Base-by-base conservation (phyloP, 2,329 filamentous ascomycete genomes). In the Calonectria hawksworthii region DNA sequence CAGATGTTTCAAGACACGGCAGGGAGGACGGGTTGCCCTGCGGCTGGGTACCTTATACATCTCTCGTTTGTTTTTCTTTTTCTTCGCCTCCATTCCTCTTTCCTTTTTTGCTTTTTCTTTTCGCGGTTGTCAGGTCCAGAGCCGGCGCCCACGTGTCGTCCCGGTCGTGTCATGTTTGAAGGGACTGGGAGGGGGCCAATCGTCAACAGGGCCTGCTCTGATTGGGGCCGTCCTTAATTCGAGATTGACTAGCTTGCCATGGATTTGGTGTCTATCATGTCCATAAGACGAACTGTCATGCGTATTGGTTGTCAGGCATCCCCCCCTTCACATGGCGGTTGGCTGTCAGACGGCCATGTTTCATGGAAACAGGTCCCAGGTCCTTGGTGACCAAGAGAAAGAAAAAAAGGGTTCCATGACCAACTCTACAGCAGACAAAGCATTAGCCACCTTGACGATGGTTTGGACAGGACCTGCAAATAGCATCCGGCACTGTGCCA, bases 131-230 rank as follows among this genome's bases (percentile, higher is more conserved):
- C 51, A 50, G 51, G 54, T 38, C 50, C 59, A 72, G 64, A 75
- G 72, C 68, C 54, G 66, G 72, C 64, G 68, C 70, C 73, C 70
- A 73, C 70, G 70, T 74, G 73, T 70, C 63, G 36, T 75, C 69
- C 69, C 71, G 32, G 74, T 70, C 73, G 73, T 68, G 63, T 38
- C 47, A 64, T 52, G 47, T 50, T 23, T 26, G 65, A 51, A 65
- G 38, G 38, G 66, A 64, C 54, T 23, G 28, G 65, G 65, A 65
- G 38, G 51, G 64, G 67, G 38, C 70, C 47, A 70, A 56, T 63
- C 38, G 64, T 50, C 50, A 66, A 44, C 64, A 47, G 21, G 41
- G 50, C 59, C 65, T 61, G 44, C 69, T 69, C 67, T 74, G 23
- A 74, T 64, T 66, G 54, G 68, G 59, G 61, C 67, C 21, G 18